phyloP scores from a whole-genome alignment of 2,329 filamentous ascomycete genomes.

The Curvularia hawaiiensis region DNA sequence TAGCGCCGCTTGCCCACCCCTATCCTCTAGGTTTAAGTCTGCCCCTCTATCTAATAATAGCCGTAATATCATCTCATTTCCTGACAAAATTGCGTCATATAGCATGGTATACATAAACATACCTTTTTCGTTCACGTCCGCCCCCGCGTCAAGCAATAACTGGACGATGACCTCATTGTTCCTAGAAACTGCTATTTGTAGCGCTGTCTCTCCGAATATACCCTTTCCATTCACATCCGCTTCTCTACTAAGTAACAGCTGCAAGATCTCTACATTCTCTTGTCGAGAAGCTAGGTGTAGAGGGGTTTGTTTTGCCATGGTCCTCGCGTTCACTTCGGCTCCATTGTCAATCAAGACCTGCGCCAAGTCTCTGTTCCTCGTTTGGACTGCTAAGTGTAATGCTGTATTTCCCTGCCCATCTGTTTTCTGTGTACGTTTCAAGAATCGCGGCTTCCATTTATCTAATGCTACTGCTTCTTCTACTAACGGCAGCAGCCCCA shows the following conservation, averaged over 20 bases:
- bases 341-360: background rate
- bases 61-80: too few relatives aligned
- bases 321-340: background rate
- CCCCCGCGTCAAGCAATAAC: too few relatives aligned
- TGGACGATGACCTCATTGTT: too few relatives aligned
- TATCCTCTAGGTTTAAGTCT: background rate
- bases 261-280: background rate
- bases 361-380: background rate
- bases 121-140: too few relatives aligned
- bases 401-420: background rate
- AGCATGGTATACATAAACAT: too few relatives aligned
- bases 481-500: background rate
- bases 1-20: background rate
- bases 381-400: background rate
- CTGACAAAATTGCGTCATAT: too few relatives aligned
- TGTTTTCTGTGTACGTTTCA: background rate
- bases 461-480: background rate
- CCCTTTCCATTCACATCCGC: background rate
- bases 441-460: background rate
- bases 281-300: background rate
- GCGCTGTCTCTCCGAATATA: too few relatives aligned
- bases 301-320: background rate
- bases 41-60: background rate
- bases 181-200: background rate
- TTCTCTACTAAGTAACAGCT: background rate